Conservation (phyloP, 2,329 filamentous ascomycete genomes). For the Ceratocystis diversiconidia region DNA sequence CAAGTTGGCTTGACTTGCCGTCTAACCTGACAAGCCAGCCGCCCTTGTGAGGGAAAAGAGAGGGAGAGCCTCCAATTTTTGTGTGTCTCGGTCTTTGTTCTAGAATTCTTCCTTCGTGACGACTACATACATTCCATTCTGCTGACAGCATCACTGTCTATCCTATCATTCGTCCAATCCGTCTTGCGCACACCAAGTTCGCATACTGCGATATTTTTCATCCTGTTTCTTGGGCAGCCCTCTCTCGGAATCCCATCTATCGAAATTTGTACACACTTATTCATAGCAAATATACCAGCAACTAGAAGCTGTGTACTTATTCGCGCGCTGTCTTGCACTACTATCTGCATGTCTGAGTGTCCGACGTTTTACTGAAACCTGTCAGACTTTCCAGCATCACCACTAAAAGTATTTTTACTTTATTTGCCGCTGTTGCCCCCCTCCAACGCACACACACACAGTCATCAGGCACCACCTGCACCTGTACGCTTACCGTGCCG, state of each 20-base stretch:
- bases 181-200: not conserved
- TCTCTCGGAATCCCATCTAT: too few species aligned
- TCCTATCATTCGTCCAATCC: not conserved
- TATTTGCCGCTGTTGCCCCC: not conserved
- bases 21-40: not conserved
- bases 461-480: not conserved
- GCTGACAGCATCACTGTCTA: not conserved
- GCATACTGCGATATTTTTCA: not conserved
- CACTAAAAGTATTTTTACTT: constrained; percentile 1
- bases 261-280: not conserved
- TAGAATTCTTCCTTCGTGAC: constrained; percentile 1
- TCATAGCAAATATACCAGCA: not conserved
- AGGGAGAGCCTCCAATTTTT: not conserved
- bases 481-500: not conserved
- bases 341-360: not conserved
- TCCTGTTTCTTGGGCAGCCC: too few species aligned
- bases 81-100: not conserved
- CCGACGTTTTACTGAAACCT: not conserved
- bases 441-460: not conserved
- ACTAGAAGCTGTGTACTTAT: not conserved
- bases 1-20: not conserved
- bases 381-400: constrained; percentile 1
- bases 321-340: not conserved
- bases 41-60: not conserved
- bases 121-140: not conserved